A percentile compares a stretch with the other conserved stretches of the same genome.
Conservation (phyloP, 345 rosid species). For the Arabidopsis suecica region DNA sequence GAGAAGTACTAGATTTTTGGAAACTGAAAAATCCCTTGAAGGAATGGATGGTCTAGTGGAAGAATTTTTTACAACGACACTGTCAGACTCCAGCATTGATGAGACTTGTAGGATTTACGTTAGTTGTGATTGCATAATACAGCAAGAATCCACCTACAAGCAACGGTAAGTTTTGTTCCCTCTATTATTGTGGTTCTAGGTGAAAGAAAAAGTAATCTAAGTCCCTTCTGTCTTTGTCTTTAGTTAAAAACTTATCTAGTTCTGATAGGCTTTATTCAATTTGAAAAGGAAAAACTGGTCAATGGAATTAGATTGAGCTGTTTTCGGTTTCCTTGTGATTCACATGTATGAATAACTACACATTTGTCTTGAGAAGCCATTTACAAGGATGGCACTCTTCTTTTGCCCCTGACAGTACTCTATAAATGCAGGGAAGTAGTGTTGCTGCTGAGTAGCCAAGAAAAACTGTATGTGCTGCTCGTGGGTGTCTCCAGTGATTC, state of each 20-base stretch:
- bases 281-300: neutral
- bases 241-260: conserved; percentile 9
- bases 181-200: conserved; percentile 22
- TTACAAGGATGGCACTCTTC: neutral
- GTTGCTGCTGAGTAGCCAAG: conserved; percentile 67
- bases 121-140: conserved; percentile 71
- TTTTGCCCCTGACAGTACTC: conserved; percentile 37
- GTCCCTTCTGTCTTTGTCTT: conserved; percentile 26
- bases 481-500: conserved; percentile 64
- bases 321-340: conserved; percentile 5
- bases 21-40: conserved; percentile 42
- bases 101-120: conserved; percentile 67
- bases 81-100: conserved; percentile 62
- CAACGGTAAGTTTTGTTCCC: conserved; percentile 57
- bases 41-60: conserved; percentile 61
- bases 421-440: conserved; percentile 75
- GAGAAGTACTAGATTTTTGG: conserved; percentile 39
- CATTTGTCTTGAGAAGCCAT: conserved; percentile 22
- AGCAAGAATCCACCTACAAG: conserved; percentile 58
- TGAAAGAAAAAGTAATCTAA: conserved; percentile 25
- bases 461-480: conserved; percentile 70
- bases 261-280: conserved; percentile 21
- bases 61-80: conserved; percentile 56
- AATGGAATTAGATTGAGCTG: conserved; percentile 17
- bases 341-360: neutral